Evolutionary conservation across 2,329 filamentous ascomycete genomes (phyloP), one percentile per base, ranked within the genome.

Genomic region (Colletotrichum cordylinicola): DNA sequence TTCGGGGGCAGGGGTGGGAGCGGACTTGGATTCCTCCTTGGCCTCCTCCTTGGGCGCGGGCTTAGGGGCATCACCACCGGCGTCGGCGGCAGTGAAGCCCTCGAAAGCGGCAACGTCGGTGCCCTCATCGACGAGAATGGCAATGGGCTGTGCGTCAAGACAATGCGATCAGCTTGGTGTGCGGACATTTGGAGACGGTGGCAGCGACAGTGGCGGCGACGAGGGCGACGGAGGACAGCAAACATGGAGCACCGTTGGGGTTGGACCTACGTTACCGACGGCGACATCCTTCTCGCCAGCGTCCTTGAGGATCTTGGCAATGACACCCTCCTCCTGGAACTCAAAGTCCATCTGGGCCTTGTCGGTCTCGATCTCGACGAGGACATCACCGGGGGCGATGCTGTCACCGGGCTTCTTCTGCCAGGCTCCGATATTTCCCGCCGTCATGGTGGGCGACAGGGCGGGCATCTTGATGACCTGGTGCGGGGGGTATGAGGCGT

Each of bases 331-430:
- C 83, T 99, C 97, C 88, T 99, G 97, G 88, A 98, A 98, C 88
- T 99, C 97, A 85, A 99, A 98, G 90, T 99, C 97, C 97, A 99
- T 99, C 90, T 98, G 97, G 79, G 97, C 97, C 91, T 99, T 99
- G 88, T 99, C 97, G 82, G 97, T 99, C 91, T 99, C 97, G 82
- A 98, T 98, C 90, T 98, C 96, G 80, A 98, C 96, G 80, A 99
- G 89, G 62, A 99, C 97, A 85, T 99, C 97, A 85, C 97, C 97
- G 68, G 98, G 96, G 74, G 92, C 89, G 85, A 99, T 93, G 78
- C 89, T 83, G 86, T 99, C 97, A 84, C 97, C 97, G 80, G 93
- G 90, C 90, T 98, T 98, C 92, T 98, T 99, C 90, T 98, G 95
- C 97, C 97, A 99, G 79, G 93, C 89, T 82, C 97, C 98, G 86